A percentile compares a stretch with the other conserved stretches of the same genome.
These are phyloP conservation scores for Aphanomyces invadans DNA, from an alignment of 352 stramenopile species.

Conservation along the genomic window DNA sequence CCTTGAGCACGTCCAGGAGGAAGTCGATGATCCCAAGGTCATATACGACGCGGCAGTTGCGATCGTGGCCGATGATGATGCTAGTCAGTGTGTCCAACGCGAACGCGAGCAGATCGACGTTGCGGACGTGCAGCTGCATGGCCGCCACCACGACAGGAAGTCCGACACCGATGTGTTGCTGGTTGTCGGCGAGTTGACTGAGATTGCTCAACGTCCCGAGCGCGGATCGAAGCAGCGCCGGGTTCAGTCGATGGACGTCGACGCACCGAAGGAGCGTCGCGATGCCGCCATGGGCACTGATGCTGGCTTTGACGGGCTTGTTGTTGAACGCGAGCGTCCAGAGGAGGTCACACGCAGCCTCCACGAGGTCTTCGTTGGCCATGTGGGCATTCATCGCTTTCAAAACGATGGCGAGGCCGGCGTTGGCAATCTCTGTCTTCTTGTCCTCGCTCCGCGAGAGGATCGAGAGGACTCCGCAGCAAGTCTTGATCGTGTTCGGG, in stretches of 20 bases:
- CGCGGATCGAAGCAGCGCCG: constrained; percentile 39
- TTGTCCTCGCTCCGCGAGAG: constrained; percentile 40
- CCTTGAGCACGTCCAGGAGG: constrained; percentile 28
- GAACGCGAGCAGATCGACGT: constrained; percentile 36
- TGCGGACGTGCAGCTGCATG: constrained; percentile 31
- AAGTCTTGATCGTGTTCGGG: constrained; percentile 38
- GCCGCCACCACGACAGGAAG: constrained; percentile 26
- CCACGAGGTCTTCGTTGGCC: constrained; percentile 27
- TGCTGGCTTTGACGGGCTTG: constrained; percentile 36
- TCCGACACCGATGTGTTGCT: constrained; percentile 35
- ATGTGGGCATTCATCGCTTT: constrained; percentile 40
- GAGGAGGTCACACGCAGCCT: constrained; percentile 41
- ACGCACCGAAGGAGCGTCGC: constrained; percentile 18
- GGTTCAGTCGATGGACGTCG: constrained; percentile 27
- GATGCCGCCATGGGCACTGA: constrained; percentile 35
- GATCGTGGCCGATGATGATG: constrained; percentile 41
- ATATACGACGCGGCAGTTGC: constrained; percentile 32
- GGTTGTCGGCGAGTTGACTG: constrained; percentile 38
- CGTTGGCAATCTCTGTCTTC: constrained; percentile 40
- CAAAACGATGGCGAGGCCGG: constrained; percentile 38
- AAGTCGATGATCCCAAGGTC: constrained; percentile 30
- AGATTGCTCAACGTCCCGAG: constrained; percentile 44
- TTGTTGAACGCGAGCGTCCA: constrained; percentile 50
- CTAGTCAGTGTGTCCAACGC: constrained; percentile 41
- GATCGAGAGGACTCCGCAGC: constrained; percentile 42